Evolutionary conservation across 2,329 filamentous ascomycete species (phyloP).

Genomic region (Mycogone perniciosa): DNA sequence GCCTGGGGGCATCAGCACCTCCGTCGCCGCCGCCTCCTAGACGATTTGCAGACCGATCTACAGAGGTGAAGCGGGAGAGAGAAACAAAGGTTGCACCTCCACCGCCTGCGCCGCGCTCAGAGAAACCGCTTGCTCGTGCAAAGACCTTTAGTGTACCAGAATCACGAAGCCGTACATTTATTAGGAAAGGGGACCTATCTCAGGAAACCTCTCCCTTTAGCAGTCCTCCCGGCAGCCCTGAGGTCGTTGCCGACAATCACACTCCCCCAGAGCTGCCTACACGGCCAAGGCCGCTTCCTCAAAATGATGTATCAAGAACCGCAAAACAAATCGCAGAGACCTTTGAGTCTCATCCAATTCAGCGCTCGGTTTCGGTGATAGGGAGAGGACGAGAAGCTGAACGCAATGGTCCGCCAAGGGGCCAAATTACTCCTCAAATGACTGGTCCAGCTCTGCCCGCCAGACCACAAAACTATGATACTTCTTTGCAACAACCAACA

Average conservation of each 20-base stretch:
- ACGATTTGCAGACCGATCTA: constrained; percentile 58
- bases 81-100: constrained; percentile 46
- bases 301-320: constrained; percentile 18
- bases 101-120: constrained; percentile 72
- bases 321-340: constrained; percentile 18
- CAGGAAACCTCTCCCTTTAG: constrained; percentile 69
- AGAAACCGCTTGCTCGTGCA: constrained; percentile 47
- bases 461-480: constrained; percentile 35
- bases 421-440: constrained; percentile 33
- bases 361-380: constrained; percentile 37
- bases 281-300: constrained; percentile 41
- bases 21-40: constrained; percentile 59
- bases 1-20: constrained; percentile 41
- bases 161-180: constrained; percentile 9
- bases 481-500: constrained; percentile 14
- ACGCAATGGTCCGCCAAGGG: constrained; percentile 32
- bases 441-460: constrained; percentile 44
- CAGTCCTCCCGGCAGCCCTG: constrained; percentile 73
- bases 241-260: constrained; percentile 38
- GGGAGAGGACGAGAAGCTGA: constrained; percentile 41
- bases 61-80: constrained; percentile 47
- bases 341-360: constrained; percentile 49
- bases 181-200: constrained; percentile 17
- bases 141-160: constrained; percentile 16
- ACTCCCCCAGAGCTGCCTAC: constrained; percentile 43